A percentile compares a stretch with the other conserved stretches of the same genome.
Evolutionary conservation across 2,329 filamentous ascomycete genomes (phyloP).

Genomic region (Xylaria sp.): DNA sequence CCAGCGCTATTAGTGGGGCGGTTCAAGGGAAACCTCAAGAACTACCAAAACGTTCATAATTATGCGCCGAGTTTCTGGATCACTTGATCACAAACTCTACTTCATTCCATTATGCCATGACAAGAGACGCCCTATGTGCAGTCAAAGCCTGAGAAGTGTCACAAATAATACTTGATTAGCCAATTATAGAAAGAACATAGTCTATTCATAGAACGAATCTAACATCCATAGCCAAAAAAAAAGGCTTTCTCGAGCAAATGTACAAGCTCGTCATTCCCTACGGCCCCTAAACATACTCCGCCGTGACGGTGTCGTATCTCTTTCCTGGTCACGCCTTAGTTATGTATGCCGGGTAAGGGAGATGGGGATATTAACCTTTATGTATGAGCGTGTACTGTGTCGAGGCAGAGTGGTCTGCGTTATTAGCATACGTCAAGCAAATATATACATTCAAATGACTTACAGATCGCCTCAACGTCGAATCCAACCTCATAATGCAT

Average conservation of each 20-base stretch:
- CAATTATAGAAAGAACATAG: neutral
- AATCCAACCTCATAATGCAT: constrained; percentile 54
- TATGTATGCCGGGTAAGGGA: neutral
- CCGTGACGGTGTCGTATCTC: constrained; percentile 55
- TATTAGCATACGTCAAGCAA: constrained; percentile 1
- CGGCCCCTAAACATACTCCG: constrained; percentile 53
- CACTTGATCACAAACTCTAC: neutral
- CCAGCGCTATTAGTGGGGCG: neutral
- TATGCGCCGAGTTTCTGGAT: neutral
- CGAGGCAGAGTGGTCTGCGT: constrained; percentile 52
- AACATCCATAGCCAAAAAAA: neutral
- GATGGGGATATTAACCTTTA: constrained; percentile 46
- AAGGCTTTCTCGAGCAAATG: neutral
- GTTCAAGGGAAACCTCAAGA: neutral
- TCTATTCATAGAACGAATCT: constrained; percentile 6
- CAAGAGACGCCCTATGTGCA: neutral
- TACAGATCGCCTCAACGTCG: constrained; percentile 54
- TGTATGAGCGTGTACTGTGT: constrained; percentile 57
- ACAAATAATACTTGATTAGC: neutral
- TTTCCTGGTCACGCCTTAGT: constrained; percentile 47
- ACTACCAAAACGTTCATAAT: neutral
- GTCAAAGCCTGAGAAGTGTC: neutral
- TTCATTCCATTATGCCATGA: neutral
- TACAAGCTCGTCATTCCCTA: neutral
- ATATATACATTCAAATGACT: constrained; percentile 25